Evolutionary conservation across 768 basidiomycete species (phyloP).

Genomic region (Mycena filopes): DNA sequence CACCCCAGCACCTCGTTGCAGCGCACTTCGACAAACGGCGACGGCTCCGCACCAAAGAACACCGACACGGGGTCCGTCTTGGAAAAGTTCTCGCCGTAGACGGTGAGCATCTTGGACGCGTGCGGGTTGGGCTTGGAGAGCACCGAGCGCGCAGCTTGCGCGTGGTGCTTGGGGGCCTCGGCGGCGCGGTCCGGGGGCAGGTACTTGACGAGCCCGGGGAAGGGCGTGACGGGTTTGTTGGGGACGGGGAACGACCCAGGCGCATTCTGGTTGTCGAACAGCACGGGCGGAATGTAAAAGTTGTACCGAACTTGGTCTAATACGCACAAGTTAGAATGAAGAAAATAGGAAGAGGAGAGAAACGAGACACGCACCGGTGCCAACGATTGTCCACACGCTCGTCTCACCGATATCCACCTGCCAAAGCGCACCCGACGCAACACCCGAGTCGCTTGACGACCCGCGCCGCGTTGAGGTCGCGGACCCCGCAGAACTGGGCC

Average conservation of each 20-base stretch:
- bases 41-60: conserved; percentile 89
- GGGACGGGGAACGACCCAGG: conserved; percentile 82
- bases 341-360: conserved; percentile 19
- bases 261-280: conserved; percentile 85
- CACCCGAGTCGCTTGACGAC: conserved; percentile 71
- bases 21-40: conserved; percentile 87
- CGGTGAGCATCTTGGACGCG: conserved; percentile 81
- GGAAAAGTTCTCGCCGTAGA: conserved; percentile 91
- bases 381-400: conserved; percentile 94
- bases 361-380: conserved; percentile 70
- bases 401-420: conserved; percentile 93
- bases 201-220: conserved; percentile 90
- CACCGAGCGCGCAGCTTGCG: conserved; percentile 71
- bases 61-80: conserved; percentile 84
- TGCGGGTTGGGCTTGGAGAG: conserved; percentile 83
- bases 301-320: conserved; percentile 92
- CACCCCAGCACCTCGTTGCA: conserved; percentile 89
- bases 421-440: conserved; percentile 85
- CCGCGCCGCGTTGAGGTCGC: conserved; percentile 75
- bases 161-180: conserved; percentile 81
- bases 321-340: conserved; percentile 31
- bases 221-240: conserved; percentile 85
- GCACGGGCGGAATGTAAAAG: conserved; percentile 88
- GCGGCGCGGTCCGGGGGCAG: conserved; percentile 89
- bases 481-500: conserved; percentile 83